phyloP scores from a whole-genome alignment of 805 yeast species.

The Candida chauliodis region DNA sequence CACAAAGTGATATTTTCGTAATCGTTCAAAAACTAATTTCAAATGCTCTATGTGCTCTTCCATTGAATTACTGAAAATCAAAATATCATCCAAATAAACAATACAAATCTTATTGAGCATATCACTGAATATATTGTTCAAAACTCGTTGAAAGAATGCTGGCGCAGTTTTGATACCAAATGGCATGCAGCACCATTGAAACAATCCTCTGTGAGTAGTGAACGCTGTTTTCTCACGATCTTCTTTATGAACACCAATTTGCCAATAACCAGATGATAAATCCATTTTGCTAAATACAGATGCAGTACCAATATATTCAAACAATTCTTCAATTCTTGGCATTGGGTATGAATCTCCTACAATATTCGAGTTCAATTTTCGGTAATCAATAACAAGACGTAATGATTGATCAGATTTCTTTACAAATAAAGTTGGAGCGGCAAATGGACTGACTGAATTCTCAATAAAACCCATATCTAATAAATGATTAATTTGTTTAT shows the following conservation, averaged over 20 bases:
- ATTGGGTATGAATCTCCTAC: neutral
- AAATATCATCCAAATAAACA: constrained; percentile 17
- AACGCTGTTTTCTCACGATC: constrained; percentile 19
- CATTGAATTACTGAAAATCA: constrained; percentile 11
- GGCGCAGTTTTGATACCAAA: constrained; percentile 23
- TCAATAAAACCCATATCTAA: neutral
- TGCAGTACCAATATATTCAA: too few species aligned
- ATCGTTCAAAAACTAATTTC: neutral
- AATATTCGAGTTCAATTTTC: neutral
- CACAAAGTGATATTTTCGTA: neutral
- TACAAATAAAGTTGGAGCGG: neutral
- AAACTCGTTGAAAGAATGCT: constrained; percentile 16
- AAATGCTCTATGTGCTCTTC: constrained; percentile 11
- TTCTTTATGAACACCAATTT: too few species aligned
- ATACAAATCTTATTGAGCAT: constrained; percentile 9
- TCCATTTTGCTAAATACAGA: too few species aligned
- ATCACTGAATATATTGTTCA: constrained; percentile 5
- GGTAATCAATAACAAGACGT: neutral
- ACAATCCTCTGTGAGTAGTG: constrained; percentile 14
- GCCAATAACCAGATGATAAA: too few species aligned
- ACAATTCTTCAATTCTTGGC: neutral
- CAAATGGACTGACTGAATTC: neutral
- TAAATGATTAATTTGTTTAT: neutral
- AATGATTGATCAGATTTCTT: neutral
- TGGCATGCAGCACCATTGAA: constrained; percentile 21